These are phyloP conservation scores for Paraphoma chrysanthemicola DNA, from an alignment of 2,329 filamentous ascomycete species.

Conservation along the genomic window DNA sequence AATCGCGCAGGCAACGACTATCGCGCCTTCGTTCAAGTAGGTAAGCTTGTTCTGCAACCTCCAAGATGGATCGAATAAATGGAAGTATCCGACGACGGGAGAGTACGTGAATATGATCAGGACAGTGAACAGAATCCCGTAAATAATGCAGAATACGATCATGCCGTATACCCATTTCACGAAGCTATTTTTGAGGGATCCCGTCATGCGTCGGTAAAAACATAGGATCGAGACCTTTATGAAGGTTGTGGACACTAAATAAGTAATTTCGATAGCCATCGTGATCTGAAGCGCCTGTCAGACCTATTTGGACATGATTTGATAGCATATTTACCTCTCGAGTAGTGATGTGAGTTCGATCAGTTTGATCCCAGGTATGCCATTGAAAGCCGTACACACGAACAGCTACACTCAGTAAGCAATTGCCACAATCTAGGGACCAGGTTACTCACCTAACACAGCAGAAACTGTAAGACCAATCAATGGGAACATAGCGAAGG, in stretches of 20 bases:
- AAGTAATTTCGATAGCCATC: conserved; percentile 41
- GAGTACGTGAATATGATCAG: conserved; percentile 46
- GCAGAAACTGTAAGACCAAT: conserved; percentile 39
- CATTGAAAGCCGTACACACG: conserved; percentile 40
- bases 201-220: conserved; percentile 54
- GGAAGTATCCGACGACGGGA: conserved; percentile 52
- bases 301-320: neutral
- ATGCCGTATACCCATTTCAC: conserved; percentile 45
- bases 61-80: conserved; percentile 45
- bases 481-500: conserved; percentile 50
- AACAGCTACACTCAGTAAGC: conserved; percentile 29
- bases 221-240: conserved; percentile 41
- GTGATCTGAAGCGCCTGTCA: conserved; percentile 28
- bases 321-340: conserved; percentile 24
- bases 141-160: conserved; percentile 49
- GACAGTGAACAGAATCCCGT: conserved; percentile 48
- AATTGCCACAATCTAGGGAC: no score
- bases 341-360: conserved; percentile 21
- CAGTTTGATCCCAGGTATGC: conserved; percentile 44
- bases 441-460: conserved; percentile 30
- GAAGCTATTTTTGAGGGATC: conserved; percentile 44
- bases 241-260: conserved; percentile 29
- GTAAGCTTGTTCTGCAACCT: conserved; percentile 34
- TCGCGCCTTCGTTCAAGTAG: conserved; percentile 49
- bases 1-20: conserved; percentile 48